Base-by-base conservation (phyloP, 2,329 filamentous ascomycete genomes). In the Tolypocladium tundrense region DNA sequence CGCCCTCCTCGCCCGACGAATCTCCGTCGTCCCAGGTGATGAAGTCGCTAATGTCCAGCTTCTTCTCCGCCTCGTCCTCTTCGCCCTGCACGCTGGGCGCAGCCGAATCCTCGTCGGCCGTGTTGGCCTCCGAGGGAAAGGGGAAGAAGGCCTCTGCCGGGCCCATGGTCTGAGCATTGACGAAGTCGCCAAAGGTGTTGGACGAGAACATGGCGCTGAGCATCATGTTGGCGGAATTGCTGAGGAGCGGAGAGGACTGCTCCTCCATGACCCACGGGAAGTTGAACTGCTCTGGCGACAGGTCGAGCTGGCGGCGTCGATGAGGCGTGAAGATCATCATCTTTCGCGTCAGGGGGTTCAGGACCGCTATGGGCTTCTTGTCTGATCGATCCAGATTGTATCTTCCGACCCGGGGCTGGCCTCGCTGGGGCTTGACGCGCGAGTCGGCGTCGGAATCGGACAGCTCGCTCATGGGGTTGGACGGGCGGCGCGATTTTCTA, bases 81-180 rank as follows among this genome's bases (percentile, higher is more conserved):
- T 84, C 82, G n/a, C 75, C 81, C 33, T 68, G 67, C 31, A 67
- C 57, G 53, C 72, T 73, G 27, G 67, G 64, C 10, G 64, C 63
- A 14, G 66, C 62, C 64, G 73, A 76, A 62, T 75, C 79, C 51
- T 81, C 80, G 40, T 81, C 79, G 42, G 75, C 75, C 19, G 77
- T 71, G 53, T 81, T 79, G 56, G 81, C 79, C 60, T 88, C 85
- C 14, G 82, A 80, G 13, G 79, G 79, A 57, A 87, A 85, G 6
- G 88, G 83, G 65, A 88, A 91, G 70, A 91, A 91, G 9, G 88
- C 87, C 71, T 91, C 88, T 0, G 85, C 80, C 2, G 88, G 87
- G 1, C 88, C 88, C 66, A 90, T 79, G n/a, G 84, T 79, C 66
- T 88, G 85, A 6, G 82, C 83, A 62, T 81, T 80, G 70, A 84